phyloP scores from a whole-genome alignment of 1,284 basidiomycete species.

The Ceratobasidium sp. region DNA sequence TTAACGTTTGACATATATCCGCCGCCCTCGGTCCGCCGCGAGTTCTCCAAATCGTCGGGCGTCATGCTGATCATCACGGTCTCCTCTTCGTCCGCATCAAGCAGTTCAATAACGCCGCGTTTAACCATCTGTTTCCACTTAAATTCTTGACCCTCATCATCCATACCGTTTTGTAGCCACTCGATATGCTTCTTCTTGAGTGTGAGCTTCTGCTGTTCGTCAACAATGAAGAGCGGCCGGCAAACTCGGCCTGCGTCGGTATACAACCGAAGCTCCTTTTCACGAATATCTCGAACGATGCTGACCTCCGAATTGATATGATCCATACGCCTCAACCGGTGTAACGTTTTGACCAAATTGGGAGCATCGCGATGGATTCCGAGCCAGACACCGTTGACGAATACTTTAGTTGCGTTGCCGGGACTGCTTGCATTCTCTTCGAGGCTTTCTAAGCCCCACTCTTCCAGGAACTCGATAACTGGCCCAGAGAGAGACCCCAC shows the following conservation, averaged over 20 bases:
- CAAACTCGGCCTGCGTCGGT: conserved; percentile 98
- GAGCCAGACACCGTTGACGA: conserved; percentile 99
- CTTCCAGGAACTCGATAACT: conserved; percentile 98
- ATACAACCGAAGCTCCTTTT: conserved; percentile 92
- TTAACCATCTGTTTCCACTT: conserved; percentile 90
- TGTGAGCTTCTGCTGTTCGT: conserved; percentile 84
- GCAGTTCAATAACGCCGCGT: conserved; percentile 89
- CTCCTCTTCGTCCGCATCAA: conserved; percentile 99
- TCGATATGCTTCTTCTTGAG: conserved; percentile 84
- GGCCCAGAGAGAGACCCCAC: conserved; percentile 96
- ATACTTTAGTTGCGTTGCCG: conserved; percentile 92
- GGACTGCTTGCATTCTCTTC: conserved; percentile 90
- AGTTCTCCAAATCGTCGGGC: conserved; percentile 91
- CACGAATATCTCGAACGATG: conserved; percentile 96
- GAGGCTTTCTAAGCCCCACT: conserved; percentile 94
- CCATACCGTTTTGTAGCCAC: conserved; percentile 68
- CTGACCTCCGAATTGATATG: conserved; percentile 97
- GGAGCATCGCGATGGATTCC: conserved; percentile 97
- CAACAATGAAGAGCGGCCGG: conserved; percentile 96
- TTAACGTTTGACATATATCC: conserved; percentile 53
- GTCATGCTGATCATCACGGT: conserved; percentile 99
- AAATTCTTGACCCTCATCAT: conserved; percentile 61
- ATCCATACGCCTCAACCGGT: conserved; percentile 91
- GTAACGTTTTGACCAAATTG: conserved; percentile 91
- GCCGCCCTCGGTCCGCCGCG: conserved; percentile 72